Percentiles rank a stretch among this genome's conserved stretches.
phyloP scores from a whole-genome alignment of 2,329 filamentous ascomycete species.

The Westerdykella sp. region DNA sequence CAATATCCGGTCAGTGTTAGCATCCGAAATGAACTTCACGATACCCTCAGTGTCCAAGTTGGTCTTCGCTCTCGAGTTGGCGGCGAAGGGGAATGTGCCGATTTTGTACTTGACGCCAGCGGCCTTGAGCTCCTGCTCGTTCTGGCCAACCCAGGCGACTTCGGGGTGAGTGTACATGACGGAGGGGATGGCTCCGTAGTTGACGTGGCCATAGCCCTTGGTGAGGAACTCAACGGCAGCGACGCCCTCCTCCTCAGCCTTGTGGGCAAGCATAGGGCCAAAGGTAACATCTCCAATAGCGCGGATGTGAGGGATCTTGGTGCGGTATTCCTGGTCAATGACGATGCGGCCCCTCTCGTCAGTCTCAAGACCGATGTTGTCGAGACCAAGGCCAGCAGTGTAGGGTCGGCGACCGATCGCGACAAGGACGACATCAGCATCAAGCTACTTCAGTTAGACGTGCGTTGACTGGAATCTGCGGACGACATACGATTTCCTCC shows the following conservation, averaged over 20 bases:
- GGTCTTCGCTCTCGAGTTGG: constrained; percentile 98
- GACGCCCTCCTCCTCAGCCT: constrained; percentile 96
- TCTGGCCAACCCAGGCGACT: constrained; percentile 97
- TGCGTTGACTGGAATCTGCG: not conserved
- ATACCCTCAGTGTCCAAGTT: constrained; percentile 93
- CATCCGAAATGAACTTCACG: constrained; percentile 95
- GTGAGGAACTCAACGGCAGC: constrained; percentile 95
- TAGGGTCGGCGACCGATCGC: constrained; percentile 95
- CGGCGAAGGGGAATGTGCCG: constrained; percentile 93
- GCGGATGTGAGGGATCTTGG: constrained; percentile 93
- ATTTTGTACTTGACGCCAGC: constrained; percentile 85
- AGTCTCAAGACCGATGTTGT: constrained; percentile 86
- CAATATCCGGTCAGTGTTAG: constrained; percentile 90
- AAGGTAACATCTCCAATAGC: constrained; percentile 96
- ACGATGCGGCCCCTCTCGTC: constrained; percentile 93
- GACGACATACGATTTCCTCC: constrained; percentile 67
- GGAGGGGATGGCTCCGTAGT: constrained; percentile 94
- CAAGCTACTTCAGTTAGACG: constrained; percentile 54
- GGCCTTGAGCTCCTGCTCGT: constrained; percentile 90
- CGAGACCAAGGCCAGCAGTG: constrained; percentile 82
- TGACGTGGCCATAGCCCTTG: constrained; percentile 97
- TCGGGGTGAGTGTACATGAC: constrained; percentile 99
- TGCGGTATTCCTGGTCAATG: constrained; percentile 98
- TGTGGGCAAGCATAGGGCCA: constrained; percentile 98
- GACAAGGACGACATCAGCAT: constrained; percentile 91